A percentile compares a stretch with the other conserved stretches of the same genome.
Evolutionary conservation across 805 yeast genomes (phyloP).

Genomic region (Teunomyces atbi): DNA sequence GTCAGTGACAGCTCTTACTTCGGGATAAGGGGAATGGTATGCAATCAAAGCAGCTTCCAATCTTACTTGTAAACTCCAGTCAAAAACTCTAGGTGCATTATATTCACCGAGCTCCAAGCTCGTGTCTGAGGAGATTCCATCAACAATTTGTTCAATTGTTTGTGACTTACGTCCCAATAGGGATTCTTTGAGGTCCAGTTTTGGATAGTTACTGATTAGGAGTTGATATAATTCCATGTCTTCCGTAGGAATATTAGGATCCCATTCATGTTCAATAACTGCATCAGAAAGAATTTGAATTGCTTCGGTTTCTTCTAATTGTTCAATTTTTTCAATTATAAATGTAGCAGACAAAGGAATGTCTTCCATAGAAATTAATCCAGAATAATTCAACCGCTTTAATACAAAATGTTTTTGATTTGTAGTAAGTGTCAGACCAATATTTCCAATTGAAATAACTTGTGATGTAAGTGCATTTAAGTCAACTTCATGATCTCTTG

Average conservation of each 20-base stretch:
- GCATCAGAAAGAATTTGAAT: constrained; percentile 38
- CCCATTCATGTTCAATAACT: constrained; percentile 36
- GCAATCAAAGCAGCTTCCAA: constrained; percentile 40
- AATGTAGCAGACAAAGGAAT: constrained; percentile 32
- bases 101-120: no score
- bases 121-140: constrained; percentile 10
- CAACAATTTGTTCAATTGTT: constrained; percentile 13
- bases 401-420: constrained; percentile 27
- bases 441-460: constrained; percentile 22
- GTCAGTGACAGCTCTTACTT: constrained; percentile 38
- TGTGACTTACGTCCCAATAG: not conserved
- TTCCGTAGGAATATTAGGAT: constrained; percentile 31
- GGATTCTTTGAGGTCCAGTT: not conserved
- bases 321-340: constrained; percentile 41
- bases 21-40: constrained; percentile 43
- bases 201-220: constrained; percentile 9
- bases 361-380: constrained; percentile 24
- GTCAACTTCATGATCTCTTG: constrained; percentile 12
- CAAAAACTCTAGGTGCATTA: constrained; percentile 11
- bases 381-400: constrained; percentile 24
- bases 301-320: constrained; percentile 37
- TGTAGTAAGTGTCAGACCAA: constrained; percentile 23
- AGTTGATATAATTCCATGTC: constrained; percentile 26
- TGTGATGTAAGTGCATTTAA: constrained; percentile 18
- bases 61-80: constrained; percentile 35